Conservation (phyloP, 1,139 yeast species). For the Pichia sp. region DNA sequence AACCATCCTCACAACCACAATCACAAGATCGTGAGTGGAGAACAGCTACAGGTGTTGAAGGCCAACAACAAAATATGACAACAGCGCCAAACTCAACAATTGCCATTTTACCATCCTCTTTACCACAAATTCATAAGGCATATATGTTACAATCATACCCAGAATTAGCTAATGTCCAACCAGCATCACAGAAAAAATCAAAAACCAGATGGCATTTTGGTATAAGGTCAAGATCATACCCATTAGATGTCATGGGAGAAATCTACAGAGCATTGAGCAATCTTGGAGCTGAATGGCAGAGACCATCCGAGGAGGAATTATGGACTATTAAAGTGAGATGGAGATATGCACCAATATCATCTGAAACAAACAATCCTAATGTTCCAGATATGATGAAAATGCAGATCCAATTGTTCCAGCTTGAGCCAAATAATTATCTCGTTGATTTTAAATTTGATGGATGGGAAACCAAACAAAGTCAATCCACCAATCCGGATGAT, state of each 20-base stretch:
- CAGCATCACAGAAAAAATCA: slow-evolving; percentile 74
- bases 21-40: slow-evolving; percentile 22
- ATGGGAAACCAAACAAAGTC: slow-evolving; percentile 51
- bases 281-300: slow-evolving; percentile 96
- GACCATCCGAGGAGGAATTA: slow-evolving; percentile 84
- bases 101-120: slow-evolving; percentile 86
- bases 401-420: slow-evolving; percentile 93
- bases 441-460: slow-evolving; percentile 98
- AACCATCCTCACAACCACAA: slow-evolving; percentile 12
- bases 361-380: not conserved
- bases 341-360: slow-evolving; percentile 56
- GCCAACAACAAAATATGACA: slow-evolving; percentile 18
- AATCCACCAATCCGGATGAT: slow-evolving; percentile 23
- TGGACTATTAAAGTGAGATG: slow-evolving; percentile 98
- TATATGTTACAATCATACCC: slow-evolving; percentile 61
- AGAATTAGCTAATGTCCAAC: slow-evolving; percentile 54
- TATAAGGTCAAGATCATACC: slow-evolving; percentile 90
- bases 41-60: slow-evolving; percentile 26
- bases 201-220: slow-evolving; percentile 99
- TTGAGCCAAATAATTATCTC: slow-evolving; percentile 90
- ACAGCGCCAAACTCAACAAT: slow-evolving; percentile 61
- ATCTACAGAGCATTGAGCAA: slow-evolving; percentile 89
- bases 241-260: slow-evolving; percentile 98
- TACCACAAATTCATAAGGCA: slow-evolving; percentile 92
- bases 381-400: slow-evolving; percentile 86